Percentiles rank a stretch among this genome's conserved stretches.
Evolutionary conservation across 2,329 filamentous ascomycete species (phyloP).

Genomic region (Scedosporium minutisporum): DNA sequence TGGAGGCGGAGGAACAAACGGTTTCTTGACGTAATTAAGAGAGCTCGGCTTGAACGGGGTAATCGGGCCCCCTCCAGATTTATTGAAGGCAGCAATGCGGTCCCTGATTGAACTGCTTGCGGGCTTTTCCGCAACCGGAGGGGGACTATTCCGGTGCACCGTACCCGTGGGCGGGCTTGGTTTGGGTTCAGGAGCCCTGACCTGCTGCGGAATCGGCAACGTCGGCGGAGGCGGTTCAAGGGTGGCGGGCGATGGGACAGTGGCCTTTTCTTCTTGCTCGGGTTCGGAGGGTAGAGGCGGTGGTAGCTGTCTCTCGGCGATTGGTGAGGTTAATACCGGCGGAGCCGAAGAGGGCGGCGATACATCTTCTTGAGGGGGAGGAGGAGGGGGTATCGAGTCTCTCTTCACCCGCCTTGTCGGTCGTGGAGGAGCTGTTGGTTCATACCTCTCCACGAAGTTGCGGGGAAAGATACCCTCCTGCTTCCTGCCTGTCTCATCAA

Average conservation of each 20-base stretch:
- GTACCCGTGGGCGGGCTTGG: constrained; percentile 27
- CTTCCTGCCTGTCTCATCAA: constrained; percentile 63
- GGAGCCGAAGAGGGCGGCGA: constrained; percentile 5
- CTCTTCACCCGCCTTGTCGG: constrained; percentile 69
- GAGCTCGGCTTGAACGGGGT: constrained; percentile 81
- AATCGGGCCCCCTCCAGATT: constrained; percentile 71
- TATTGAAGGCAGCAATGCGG: constrained; percentile 96
- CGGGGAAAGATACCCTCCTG: constrained; percentile 84
- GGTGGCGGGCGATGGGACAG: constrained; percentile 15
- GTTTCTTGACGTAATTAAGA: constrained; percentile 83
- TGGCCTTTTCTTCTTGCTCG: constrained; percentile 14
- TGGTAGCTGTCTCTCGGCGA: constrained; percentile 7
- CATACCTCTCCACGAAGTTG: constrained; percentile 96
- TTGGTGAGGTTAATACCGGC: neutral
- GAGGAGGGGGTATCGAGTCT: constrained; percentile 28
- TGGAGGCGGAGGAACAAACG: constrained; percentile 89
- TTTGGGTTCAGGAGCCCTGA: constrained; percentile 21
- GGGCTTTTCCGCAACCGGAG: constrained; percentile 67
- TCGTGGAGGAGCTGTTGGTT: constrained; percentile 80
- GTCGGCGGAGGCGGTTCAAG: constrained; percentile 19
- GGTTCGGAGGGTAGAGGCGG: constrained; percentile 18
- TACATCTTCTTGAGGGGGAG: constrained; percentile 10
- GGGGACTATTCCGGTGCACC: constrained; percentile 40
- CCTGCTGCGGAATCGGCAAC: constrained; percentile 1
- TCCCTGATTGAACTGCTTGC: constrained; percentile 74